phyloP scores from a whole-genome alignment of 495 filamentous ascomycete species.

The Xylaria castorea region DNA sequence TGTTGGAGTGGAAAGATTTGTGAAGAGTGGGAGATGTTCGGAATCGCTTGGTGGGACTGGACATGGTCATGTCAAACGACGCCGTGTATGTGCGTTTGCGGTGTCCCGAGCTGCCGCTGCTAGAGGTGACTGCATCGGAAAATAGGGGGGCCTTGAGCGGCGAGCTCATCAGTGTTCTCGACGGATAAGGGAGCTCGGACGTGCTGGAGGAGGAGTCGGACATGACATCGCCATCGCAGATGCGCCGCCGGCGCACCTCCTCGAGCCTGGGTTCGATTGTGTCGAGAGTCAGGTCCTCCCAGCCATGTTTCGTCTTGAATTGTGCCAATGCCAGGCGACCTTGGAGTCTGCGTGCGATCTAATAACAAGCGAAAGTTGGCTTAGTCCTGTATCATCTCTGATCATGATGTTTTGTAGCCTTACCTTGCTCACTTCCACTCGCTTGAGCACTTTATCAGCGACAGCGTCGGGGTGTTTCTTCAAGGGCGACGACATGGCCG shows the following conservation, averaged over 20 bases:
- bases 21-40: slow-evolving; percentile 70
- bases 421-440: slow-evolving; percentile 88
- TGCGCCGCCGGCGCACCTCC: slow-evolving; percentile 69
- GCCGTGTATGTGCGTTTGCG: slow-evolving; percentile 64
- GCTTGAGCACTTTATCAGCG: slow-evolving; percentile 70
- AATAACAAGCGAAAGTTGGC: slow-evolving; percentile 32
- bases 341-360: slow-evolving; percentile 92
- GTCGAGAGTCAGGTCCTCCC: slow-evolving; percentile 77
- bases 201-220: slow-evolving; percentile 86
- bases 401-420: slow-evolving; percentile 29
- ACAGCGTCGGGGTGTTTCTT: slow-evolving; percentile 70
- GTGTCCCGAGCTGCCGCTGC: slow-evolving; percentile 59
- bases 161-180: slow-evolving; percentile 63
- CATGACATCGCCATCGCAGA: slow-evolving; percentile 66
- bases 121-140: slow-evolving; percentile 69
- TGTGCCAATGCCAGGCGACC: slow-evolving; percentile 93
- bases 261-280: slow-evolving; percentile 77
- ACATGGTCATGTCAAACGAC: slow-evolving; percentile 55
- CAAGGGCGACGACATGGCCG: slow-evolving; percentile 61
- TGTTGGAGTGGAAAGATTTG: slow-evolving; percentile 59
- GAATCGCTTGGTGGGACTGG: slow-evolving; percentile 68
- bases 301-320: slow-evolving; percentile 94
- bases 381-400: slow-evolving; percentile 7
- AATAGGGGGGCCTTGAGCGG: slow-evolving; percentile 71
- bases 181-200: slow-evolving; percentile 61